Base-by-base conservation (phyloP, 768 basidiomycete species). In the Clavulina sp. region DNA sequence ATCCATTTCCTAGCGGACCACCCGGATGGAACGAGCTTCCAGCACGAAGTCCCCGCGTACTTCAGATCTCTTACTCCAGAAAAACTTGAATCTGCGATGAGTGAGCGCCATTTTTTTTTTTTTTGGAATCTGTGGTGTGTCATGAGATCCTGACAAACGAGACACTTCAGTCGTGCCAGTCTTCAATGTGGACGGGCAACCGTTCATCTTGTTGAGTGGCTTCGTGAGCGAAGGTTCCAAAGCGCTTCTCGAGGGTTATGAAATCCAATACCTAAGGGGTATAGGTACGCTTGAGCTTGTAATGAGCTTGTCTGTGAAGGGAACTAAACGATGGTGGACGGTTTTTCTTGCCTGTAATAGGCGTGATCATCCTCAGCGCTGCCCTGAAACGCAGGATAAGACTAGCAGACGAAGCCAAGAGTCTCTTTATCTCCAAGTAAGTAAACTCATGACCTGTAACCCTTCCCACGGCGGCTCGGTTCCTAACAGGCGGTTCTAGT, bases 371-470 rank as follows among this genome's bases (percentile, higher is more conserved):
- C 49, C 71, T 95, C 33, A 89, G 86, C 31, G 89, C 89, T 7
- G 87, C 92, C 4, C 72, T 95, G 44, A 92, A 95, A 64, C 75
- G 87, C 51, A 70, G 88, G 26, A 92, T 95, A 85, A 81, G 87
- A 33, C 71, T 93, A 3, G 92, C 92, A 18, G 92, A 96, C 63
- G 92, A 93, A 61, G 84, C 91, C 1, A 95, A 93, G 66, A 80
- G 82, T 57, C 63, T 87, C 41, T 92, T 92, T 66, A 92, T 92
- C 54, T 89, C 86, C 9, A 91, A 92, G n/a, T n/a, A n/a, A n/a
- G n/a, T n/a, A n/a, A n/a, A n/a, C n/a, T n/a, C n/a, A n/a, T n/a
- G n/a, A n/a, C n/a, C n/a, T n/a, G n/a, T n/a, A n/a, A n/a, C n/a
- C n/a, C n/a, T n/a, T n/a, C n/a, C n/a, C n/a, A n/a, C n/a, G n/a